These are phyloP conservation scores for Alternaria triticina DNA, from an alignment of 2,329 filamentous ascomycete genomes.

Conservation along the genomic window DNA sequence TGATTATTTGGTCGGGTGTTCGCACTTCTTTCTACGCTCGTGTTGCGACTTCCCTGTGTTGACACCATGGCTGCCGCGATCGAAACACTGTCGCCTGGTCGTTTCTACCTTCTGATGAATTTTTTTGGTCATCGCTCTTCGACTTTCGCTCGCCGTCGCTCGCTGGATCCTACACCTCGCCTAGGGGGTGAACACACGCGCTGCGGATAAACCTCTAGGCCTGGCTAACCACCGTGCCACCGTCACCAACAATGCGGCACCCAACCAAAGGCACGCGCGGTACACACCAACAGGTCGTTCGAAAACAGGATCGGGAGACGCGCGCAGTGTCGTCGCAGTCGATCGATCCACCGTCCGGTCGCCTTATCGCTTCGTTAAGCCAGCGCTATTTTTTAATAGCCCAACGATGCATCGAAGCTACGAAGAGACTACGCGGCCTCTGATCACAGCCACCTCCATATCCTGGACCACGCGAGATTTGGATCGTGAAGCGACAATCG, in stretches of 20 bases:
- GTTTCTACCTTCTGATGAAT: background rate
- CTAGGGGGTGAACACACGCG: background rate
- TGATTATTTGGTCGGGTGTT: background rate
- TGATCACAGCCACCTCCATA: background rate
- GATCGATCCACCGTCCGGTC: background rate
- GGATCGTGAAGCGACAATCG: background rate
- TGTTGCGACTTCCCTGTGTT: background rate
- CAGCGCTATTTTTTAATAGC: background rate
- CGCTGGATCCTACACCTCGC: background rate
- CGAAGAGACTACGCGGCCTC: background rate
- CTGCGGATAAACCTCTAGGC: background rate
- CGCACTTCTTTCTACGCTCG: background rate
- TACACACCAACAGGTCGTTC: background rate
- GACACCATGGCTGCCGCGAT: background rate
- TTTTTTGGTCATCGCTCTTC: background rate
- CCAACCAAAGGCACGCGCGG: background rate
- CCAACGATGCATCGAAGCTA: background rate
- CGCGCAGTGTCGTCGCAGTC: background rate
- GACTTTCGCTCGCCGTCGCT: background rate
- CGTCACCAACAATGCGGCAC: background rate
- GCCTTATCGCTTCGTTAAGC: background rate
- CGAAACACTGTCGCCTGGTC: background rate
- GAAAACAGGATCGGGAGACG: background rate
- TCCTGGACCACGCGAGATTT: background rate
- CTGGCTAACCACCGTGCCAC: background rate